phyloP scores from a whole-genome alignment of 208 protist genomes.

The Leishmania major region DNA sequence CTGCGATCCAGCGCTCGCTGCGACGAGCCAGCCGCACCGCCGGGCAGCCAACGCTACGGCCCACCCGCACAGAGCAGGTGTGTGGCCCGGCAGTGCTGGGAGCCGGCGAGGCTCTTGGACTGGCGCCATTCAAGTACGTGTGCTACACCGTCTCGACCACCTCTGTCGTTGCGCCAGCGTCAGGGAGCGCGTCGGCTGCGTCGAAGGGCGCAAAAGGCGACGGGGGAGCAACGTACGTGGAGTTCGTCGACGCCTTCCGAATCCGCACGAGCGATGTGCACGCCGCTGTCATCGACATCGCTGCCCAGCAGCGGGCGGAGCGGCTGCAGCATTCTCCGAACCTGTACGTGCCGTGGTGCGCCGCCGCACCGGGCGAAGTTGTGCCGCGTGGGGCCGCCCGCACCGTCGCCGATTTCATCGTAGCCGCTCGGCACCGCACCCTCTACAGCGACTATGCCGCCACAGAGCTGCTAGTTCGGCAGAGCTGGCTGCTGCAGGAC shows the following conservation, averaged over 20 bases:
- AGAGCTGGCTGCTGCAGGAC: constrained; percentile 91
- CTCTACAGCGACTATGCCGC: constrained; percentile 71
- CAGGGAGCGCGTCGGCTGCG: neutral
- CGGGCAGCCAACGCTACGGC: constrained; percentile 78
- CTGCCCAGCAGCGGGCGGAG: constrained; percentile 18
- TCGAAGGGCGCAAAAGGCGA: constrained; percentile 4
- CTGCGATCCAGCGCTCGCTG: constrained; percentile 71
- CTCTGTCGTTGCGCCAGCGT: neutral
- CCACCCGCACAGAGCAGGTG: constrained; percentile 55
- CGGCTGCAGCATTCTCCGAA: constrained; percentile 8
- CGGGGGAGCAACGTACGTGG: constrained; percentile 14
- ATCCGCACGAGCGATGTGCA: constrained; percentile 76
- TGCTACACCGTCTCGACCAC: constrained; percentile 52
- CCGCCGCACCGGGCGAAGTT: constrained; percentile 14
- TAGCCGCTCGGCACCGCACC: constrained; percentile 50
- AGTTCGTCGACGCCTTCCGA: constrained; percentile 59
- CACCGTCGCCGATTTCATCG: constrained; percentile 52
- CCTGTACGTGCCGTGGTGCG: constrained; percentile 28
- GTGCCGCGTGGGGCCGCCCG: constrained; percentile 15
- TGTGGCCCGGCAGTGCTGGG: constrained; percentile 67
- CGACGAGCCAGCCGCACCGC: constrained; percentile 63
- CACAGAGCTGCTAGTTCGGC: constrained; percentile 80
- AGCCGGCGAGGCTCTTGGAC: constrained; percentile 66
- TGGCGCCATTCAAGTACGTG: constrained; percentile 65
- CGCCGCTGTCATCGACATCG: constrained; percentile 55